Evolutionary conservation across 495 filamentous ascomycete genomes (phyloP).

Genomic region (Penicillium verhagenii): DNA sequence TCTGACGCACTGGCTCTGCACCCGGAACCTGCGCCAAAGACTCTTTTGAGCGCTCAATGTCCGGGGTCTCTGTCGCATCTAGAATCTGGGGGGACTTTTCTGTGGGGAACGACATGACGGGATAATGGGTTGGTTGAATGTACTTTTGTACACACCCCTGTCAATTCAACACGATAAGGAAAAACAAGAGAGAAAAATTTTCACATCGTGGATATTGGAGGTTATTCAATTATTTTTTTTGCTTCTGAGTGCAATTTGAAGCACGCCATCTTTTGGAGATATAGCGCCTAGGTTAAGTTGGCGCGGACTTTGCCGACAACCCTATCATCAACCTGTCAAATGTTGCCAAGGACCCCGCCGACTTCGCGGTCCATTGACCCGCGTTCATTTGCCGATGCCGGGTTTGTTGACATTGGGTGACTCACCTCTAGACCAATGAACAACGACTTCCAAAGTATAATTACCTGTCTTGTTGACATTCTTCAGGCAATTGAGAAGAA

Average conservation of each 20-base stretch:
- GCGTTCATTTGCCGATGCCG: background rate
- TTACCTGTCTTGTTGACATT: no score
- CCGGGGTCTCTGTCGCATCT: background rate
- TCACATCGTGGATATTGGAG: background rate
- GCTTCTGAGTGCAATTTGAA: background rate
- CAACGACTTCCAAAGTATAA: no score
- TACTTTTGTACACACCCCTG: background rate
- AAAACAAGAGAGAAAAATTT: background rate
- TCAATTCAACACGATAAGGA: no score
- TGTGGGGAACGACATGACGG: background rate
- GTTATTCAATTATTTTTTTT: background rate
- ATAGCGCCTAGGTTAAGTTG: slow-evolving; percentile 1
- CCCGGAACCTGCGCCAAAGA: background rate
- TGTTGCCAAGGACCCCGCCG: slow-evolving; percentile 3
- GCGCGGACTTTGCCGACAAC: background rate
- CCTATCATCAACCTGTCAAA: slow-evolving; percentile 9
- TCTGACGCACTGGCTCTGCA: slow-evolving; percentile 14
- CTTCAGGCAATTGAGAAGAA: no score
- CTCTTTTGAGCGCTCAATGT: background rate
- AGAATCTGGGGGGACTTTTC: slow-evolving; percentile 6
- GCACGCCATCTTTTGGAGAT: slow-evolving; percentile 11
- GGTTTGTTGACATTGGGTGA: background rate
- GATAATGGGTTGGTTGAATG: no score
- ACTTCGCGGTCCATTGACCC: slow-evolving; percentile 2
- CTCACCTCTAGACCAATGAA: no score